Conservation (phyloP, 345 rosid species). For the Viola odorata region DNA sequence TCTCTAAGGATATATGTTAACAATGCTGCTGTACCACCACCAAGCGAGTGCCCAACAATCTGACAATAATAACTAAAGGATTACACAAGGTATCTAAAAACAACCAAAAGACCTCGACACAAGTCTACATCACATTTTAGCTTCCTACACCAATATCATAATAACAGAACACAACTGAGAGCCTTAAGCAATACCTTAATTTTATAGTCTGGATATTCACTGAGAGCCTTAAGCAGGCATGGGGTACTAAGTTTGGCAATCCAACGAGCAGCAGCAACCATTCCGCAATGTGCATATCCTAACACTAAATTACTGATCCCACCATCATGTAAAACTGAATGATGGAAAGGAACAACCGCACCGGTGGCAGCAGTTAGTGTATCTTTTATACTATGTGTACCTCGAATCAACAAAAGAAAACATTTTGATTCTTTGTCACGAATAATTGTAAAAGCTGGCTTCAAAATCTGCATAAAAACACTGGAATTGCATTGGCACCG, state of each 20-base stretch:
- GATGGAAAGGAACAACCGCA: slow-evolving; percentile 98
- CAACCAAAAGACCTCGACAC: not conserved
- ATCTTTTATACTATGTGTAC: slow-evolving; percentile 94
- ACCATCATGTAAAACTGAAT: slow-evolving; percentile 90
- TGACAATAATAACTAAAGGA: slow-evolving; percentile 26
- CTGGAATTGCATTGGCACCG: no score
- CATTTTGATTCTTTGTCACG: slow-evolving; percentile 57
- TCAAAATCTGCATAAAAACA: slow-evolving; percentile 58
- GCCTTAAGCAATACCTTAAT: slow-evolving; percentile 51
- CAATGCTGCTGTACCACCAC: slow-evolving; percentile 96
- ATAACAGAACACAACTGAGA: no score
- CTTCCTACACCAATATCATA: not conserved
- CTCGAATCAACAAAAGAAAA: slow-evolving; percentile 81
- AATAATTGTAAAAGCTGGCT: slow-evolving; percentile 93
- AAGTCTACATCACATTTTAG: not conserved
- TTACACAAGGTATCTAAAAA: slow-evolving; percentile 1
- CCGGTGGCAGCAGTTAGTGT: slow-evolving; percentile 97
- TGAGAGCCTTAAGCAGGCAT: slow-evolving; percentile 60
- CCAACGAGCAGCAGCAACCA: slow-evolving; percentile 99
- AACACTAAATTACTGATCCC: slow-evolving; percentile 87
- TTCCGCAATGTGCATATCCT: slow-evolving; percentile 98
- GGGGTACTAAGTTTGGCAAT: slow-evolving; percentile 90
- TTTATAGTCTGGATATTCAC: slow-evolving; percentile 62
- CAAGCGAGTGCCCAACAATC: slow-evolving; percentile 98
- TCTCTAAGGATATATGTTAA: slow-evolving; percentile 89